These are phyloP conservation scores for Curvularia spicifera DNA, from an alignment of 2,329 filamentous ascomycete genomes.

Conservation along the genomic window DNA sequence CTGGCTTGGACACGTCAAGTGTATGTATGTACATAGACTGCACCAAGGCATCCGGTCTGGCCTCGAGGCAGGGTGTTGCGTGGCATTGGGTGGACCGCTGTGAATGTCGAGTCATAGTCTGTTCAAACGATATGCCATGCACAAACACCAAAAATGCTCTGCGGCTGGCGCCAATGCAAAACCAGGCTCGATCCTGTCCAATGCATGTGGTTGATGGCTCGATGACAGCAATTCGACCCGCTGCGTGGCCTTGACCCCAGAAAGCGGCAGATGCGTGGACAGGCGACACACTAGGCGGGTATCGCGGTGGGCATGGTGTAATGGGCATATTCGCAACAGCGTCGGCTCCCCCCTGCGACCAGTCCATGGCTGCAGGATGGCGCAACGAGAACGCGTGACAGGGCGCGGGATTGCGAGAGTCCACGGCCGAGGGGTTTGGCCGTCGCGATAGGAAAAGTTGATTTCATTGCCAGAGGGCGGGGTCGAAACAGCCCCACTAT, in stretches of 20 bases:
- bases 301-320: conserved; percentile 12
- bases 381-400: conserved; percentile 30
- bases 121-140: neutral
- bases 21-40: neutral
- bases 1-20: neutral
- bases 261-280: conserved; percentile 9
- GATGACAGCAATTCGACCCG: conserved; percentile 11
- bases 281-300: conserved; percentile 12
- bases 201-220: neutral
- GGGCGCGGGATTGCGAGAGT: neutral
- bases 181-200: neutral
- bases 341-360: conserved; percentile 21
- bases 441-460: conserved; percentile 7
- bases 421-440: neutral
- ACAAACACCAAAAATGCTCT: neutral
- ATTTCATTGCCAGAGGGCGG: conserved; percentile 11
- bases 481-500: conserved; percentile 26
- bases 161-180: conserved; percentile 1
- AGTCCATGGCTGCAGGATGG: conserved; percentile 29
- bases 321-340: conserved; percentile 3
- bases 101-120: neutral
- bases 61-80: neutral
- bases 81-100: neutral
- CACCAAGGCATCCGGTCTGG: neutral
- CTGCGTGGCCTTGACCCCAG: conserved; percentile 7